Percentiles rank a stretch among this genome's conserved stretches.
phyloP scores from a whole-genome alignment of 1,284 basidiomycete species.

The Ustilago crameri region DNA sequence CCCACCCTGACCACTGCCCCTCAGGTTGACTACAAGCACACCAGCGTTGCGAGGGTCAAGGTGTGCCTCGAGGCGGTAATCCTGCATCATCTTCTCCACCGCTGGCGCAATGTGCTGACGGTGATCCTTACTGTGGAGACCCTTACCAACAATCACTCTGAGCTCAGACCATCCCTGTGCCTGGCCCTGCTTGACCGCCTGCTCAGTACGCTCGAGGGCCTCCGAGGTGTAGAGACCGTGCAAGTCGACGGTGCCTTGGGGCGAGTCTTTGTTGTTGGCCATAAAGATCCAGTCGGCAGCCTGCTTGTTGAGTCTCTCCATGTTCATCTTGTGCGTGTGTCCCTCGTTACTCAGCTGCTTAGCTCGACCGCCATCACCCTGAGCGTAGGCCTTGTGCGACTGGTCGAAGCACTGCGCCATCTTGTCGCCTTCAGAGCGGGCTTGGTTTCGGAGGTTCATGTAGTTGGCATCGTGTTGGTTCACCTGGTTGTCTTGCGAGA shows the following conservation, averaged over 20 bases:
- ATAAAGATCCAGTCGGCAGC: slow-evolving; percentile 90
- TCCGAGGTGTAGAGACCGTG: slow-evolving; percentile 95
- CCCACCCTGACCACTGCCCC: slow-evolving; percentile 69
- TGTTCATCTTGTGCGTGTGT: slow-evolving; percentile 81
- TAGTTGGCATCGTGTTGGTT: slow-evolving; percentile 66
- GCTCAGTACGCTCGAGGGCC: slow-evolving; percentile 69
- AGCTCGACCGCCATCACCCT: slow-evolving; percentile 80
- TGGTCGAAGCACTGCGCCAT: slow-evolving; percentile 65
- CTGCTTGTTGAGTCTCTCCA: slow-evolving; percentile 83
- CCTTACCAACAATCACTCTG: slow-evolving; percentile 85
- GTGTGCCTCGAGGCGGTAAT: slow-evolving; percentile 80
- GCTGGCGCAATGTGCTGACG: slow-evolving; percentile 92
- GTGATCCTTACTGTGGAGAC: slow-evolving; percentile 83
- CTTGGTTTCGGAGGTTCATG: slow-evolving; percentile 59
- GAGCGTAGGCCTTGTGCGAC: slow-evolving; percentile 73
- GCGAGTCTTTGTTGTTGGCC: slow-evolving; percentile 60
- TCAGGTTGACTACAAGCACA: slow-evolving; percentile 84
- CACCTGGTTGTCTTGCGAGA: slow-evolving; percentile 60
- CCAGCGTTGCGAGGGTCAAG: slow-evolving; percentile 85
- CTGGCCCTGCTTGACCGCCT: slow-evolving; percentile 78
- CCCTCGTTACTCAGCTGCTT: slow-evolving; percentile 86
- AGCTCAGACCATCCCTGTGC: slow-evolving; percentile 76
- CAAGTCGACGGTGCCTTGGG: slow-evolving; percentile 72
- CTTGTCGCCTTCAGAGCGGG: slow-evolving; percentile 61
- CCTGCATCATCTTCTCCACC: slow-evolving; percentile 85